These are phyloP conservation scores for Mycosphaerella arachidis DNA, from an alignment of 2,329 filamentous ascomycete genomes.

Conservation along the genomic window DNA sequence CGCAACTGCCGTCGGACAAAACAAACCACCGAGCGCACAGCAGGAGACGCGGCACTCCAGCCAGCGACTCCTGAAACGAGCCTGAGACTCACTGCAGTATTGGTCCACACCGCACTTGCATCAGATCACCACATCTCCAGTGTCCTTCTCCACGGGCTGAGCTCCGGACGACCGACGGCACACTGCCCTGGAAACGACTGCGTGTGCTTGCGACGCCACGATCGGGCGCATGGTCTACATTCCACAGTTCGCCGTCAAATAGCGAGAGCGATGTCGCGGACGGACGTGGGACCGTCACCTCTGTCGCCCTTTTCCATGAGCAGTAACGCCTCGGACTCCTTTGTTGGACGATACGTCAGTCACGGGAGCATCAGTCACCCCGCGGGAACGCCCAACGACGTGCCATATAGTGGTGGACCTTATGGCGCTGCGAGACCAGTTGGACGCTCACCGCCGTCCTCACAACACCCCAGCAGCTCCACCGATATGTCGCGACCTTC, in stretches of 20 bases:
- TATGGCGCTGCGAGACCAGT: conserved; percentile 29
- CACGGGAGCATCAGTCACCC: conserved; percentile 10
- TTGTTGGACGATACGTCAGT: conserved; percentile 23
- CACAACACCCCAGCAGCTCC: conserved; percentile 38
- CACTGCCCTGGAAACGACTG: neutral
- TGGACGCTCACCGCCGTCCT: conserved; percentile 31
- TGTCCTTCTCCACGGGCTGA: conserved; percentile 9
- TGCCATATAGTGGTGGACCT: conserved; percentile 27
- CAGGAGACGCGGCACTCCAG: neutral
- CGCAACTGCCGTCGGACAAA: neutral
- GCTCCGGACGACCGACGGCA: conserved; percentile 14
- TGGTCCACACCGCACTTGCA: neutral
- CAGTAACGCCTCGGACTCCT: conserved; percentile 62
- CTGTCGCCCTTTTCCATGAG: conserved; percentile 75
- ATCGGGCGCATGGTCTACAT: conserved; percentile 6
- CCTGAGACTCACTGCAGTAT: neutral
- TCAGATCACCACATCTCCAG: neutral
- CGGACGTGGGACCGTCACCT: conserved; percentile 10
- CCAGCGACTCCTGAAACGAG: neutral
- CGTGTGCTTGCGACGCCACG: neutral
- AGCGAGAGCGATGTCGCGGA: neutral
- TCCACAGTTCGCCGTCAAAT: neutral
- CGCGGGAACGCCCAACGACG: conserved; percentile 19
- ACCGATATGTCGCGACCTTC: conserved; percentile 46
- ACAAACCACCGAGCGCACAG: neutral